Base-by-base conservation (phyloP, 257 asterid species). In the Nicotiana undulata region DNA sequence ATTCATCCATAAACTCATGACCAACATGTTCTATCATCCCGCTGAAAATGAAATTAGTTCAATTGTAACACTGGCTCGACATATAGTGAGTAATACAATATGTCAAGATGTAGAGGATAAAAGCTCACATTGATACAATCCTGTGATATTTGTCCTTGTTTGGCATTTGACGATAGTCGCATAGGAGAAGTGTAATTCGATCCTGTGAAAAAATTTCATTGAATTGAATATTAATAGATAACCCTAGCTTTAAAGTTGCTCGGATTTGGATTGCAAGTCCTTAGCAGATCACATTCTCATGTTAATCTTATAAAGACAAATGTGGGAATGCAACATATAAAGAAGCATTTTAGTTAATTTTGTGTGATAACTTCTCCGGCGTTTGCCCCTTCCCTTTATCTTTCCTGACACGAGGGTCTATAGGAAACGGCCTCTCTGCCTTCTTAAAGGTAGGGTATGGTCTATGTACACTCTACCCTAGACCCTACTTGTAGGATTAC, bases 21-120 rank as follows among this genome's bases (percentile, higher is more conserved):
- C 98, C 97, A 53, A 93, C 98, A 51, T 93, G 95, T 92, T 95
- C 99, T 86, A 95, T 83, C 99, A 93, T 91, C 90, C 86, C 99
- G 81, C 99, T 93, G 94, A 93, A 82, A 79, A 81, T 40, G 34
- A 76, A 31, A 82, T 3, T 37, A 22, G 28, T 56, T 9, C 18
- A 58, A 60, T 63, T 52, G 49, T 67, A 10, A 58, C 20, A 44
- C 32, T 3, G 26, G 49, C 17, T 53, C 34, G 22, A 61, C 58
- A 34, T 60, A 60, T 17, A 49, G 17, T 2, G 9, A 49, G 10
- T 3, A 37, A 15, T 20, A 77, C 17, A 28, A 9, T 22, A 22
- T 9, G 46, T 17, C 13, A 12, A 63, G 16, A 3, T 8, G 96
- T 11, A 20, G 56, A 24, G 56, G 13, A 22, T 44, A 22, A 22